phyloP scores from a whole-genome alignment of 2,329 filamentous ascomycete species.

The Chalara sp. region DNA sequence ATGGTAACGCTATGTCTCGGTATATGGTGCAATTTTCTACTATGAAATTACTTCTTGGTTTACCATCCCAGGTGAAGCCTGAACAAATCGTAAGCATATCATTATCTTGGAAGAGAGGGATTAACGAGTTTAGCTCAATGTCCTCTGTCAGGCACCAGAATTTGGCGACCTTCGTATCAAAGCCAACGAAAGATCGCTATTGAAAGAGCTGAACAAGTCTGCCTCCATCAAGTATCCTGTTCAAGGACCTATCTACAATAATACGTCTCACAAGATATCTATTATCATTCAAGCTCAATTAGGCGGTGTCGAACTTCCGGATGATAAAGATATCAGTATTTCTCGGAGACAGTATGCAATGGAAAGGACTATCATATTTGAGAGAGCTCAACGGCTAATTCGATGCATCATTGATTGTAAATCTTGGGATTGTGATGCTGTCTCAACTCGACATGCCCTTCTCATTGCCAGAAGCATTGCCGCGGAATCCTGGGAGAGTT shows the following conservation, averaged over 20 bases:
- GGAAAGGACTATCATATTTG: constrained; percentile 59
- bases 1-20: constrained; percentile 73
- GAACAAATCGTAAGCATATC: constrained; percentile 59
- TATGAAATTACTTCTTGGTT: constrained; percentile 62
- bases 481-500: constrained; percentile 71
- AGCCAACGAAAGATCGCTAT: constrained; percentile 58
- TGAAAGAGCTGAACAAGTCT: constrained; percentile 66
- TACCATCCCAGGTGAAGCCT: constrained; percentile 53
- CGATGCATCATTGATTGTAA: constrained; percentile 74
- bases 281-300: constrained; percentile 72
- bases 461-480: constrained; percentile 72
- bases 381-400: constrained; percentile 61
- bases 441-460: constrained; percentile 61
- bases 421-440: constrained; percentile 50
- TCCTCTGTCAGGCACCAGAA: constrained; percentile 61
- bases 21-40: constrained; percentile 78
- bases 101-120: neutral
- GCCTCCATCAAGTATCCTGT: constrained; percentile 64
- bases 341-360: constrained; percentile 48
- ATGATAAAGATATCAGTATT: constrained; percentile 48
- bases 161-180: constrained; percentile 69
- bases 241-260: constrained; percentile 53
- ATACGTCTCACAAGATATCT: constrained; percentile 67
- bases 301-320: constrained; percentile 56
- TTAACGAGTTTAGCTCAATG: constrained; percentile 47